Evolutionary conservation across 768 basidiomycete genomes (phyloP).

Genomic region (Pisolithus microcarpus): DNA sequence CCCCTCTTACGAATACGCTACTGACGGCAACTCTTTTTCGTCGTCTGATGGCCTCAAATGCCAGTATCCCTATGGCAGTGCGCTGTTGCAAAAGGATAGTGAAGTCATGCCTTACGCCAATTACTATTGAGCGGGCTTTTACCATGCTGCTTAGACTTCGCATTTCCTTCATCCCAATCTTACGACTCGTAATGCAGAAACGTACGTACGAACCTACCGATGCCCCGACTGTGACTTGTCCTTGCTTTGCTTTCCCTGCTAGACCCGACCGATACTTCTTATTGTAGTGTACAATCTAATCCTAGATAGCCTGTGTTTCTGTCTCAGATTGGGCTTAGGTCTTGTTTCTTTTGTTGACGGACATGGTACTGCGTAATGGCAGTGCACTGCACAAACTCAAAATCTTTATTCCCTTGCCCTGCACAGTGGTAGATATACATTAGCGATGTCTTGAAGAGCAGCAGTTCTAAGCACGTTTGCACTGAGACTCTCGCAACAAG

Average conservation of each 20-base stretch:
- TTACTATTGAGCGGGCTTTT: constrained; percentile 7
- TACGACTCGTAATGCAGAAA: constrained; percentile 4
- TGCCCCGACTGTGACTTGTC: not conserved
- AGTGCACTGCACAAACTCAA: too few relatives aligned
- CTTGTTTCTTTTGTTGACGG: too few relatives aligned
- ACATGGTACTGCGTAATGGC: too few relatives aligned
- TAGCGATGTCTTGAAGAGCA: too few relatives aligned
- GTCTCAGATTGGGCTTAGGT: not conserved
- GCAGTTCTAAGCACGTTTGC: too few relatives aligned
- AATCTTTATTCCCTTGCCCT: too few relatives aligned
- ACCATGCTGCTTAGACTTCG: not conserved
- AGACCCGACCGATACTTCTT: not conserved
- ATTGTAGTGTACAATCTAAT: not conserved
- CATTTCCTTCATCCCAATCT: not conserved
- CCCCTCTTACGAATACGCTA: constrained; percentile 5
- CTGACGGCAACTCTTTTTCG: not conserved
- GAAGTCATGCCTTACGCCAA: constrained; percentile 10
- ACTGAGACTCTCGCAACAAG: too few relatives aligned
- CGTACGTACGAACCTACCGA: not conserved
- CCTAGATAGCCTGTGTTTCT: not conserved
- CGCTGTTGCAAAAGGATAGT: not conserved
- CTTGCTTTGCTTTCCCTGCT: not conserved
- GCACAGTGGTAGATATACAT: too few relatives aligned
- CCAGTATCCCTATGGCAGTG: constrained; percentile 2
- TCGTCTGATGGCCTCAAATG: constrained; percentile 1